Evolutionary conservation across 164 flowering plant species (phyloP).

Genomic region (Dillenia suffruticosa): DNA sequence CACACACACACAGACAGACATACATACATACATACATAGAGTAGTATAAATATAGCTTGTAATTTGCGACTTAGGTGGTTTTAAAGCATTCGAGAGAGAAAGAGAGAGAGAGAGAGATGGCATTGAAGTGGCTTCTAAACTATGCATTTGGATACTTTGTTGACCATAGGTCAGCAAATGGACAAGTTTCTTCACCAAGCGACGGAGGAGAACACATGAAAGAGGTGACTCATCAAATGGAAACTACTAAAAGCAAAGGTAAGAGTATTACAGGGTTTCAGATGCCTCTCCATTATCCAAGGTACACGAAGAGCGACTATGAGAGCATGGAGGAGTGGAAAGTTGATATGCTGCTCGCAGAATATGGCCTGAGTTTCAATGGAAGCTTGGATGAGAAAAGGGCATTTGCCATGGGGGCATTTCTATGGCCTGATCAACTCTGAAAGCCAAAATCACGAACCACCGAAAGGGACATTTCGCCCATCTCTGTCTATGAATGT

Average conservation of each 20-base stretch:
- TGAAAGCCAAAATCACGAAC: background rate
- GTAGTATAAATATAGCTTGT: too few species aligned
- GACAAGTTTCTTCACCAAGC: background rate
- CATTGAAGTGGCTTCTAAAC: slow-evolving; percentile 10
- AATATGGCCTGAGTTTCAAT: slow-evolving; percentile 18
- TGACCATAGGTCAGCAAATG: background rate
- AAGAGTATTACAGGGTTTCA: slow-evolving; percentile 20
- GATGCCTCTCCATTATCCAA: slow-evolving; percentile 48
- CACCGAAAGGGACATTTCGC: too few species aligned
- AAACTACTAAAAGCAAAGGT: background rate
- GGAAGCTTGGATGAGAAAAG: slow-evolving; percentile 21
- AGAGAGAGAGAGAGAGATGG: background rate
- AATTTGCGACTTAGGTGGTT: too few species aligned
- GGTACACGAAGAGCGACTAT: slow-evolving; percentile 31
- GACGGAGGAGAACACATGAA: slow-evolving; percentile 6
- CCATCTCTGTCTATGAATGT: too few species aligned
- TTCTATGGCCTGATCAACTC: slow-evolving; percentile 24
- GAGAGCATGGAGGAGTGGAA: slow-evolving; percentile 33
- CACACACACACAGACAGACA: too few species aligned
- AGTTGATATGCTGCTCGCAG: slow-evolving; percentile 20
- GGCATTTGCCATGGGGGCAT: slow-evolving; percentile 23
- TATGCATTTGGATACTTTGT: slow-evolving; percentile 11
- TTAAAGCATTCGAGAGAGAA: background rate
- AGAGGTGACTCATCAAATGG: background rate
- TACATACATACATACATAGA: too few species aligned